Base-by-base conservation (phyloP, 768 basidiomycete species). In the Rhodocollybia butyracea region DNA sequence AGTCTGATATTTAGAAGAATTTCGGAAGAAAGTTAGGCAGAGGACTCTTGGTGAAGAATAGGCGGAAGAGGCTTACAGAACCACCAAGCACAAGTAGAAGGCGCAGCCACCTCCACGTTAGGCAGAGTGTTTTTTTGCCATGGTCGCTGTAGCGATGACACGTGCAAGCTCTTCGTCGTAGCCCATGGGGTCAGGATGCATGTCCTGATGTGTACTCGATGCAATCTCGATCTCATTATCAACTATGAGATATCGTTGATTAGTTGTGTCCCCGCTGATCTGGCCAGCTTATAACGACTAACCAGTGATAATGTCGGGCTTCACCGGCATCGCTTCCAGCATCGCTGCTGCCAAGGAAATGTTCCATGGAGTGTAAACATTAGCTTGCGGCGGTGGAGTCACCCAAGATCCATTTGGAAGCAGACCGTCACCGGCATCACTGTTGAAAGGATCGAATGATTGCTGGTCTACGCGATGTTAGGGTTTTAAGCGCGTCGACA, bases 181-280 rank as follows among this genome's bases (percentile, higher is more conserved):
- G 21, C 69, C 66, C 53, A 82, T 70, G 1, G 72, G 72, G 5
- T 57, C 59, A 2, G 81, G 79, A 61, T 82, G 81, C 79, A 82
- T 82, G 58, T 82, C 81, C 63, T 78, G 76, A 60, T 82, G 81
- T 17, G 81, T 82, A 57, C 61, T 76, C 48, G 67, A 66, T 13
- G 81, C 77, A 51, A 82, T 82, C 62, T 82, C 81, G 15, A 82
- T 82, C 63, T 82, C 81, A 61, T 82, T 82, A 62, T 82, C 81
- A 54, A 82, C 70, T 5, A n/a, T n/a, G 39, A 40, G n/a, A 40
- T 17, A 40, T 13, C 5, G 5, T 40, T 40, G 6, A 10, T 40
- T 13, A 40, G 17, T 5, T 5, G 21, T 40, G 7, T 10, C 8
- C 15, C 21, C 21, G 7, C 21, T 19, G 17, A 5, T 19, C 21